Evolutionary conservation across 2,329 filamentous ascomycete genomes (phyloP).

Genomic region (Pseudogymnoascus sp.): DNA sequence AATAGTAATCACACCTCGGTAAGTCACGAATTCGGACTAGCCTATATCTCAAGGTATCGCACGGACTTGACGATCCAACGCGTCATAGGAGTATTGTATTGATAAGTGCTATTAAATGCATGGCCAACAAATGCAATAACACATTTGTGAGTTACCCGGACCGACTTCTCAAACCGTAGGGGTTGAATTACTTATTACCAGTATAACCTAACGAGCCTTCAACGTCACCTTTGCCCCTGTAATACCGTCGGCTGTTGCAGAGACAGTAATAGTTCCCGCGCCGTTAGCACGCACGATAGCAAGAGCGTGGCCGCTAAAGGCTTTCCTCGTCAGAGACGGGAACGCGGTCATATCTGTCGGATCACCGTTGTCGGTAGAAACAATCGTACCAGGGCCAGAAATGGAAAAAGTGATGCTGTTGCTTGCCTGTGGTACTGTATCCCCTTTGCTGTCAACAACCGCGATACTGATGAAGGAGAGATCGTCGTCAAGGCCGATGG

Average conservation of each 20-base stretch:
- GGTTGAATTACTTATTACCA: neutral
- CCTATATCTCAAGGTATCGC: neutral
- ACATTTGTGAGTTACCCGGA: neutral
- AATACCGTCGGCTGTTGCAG: constrained; percentile 19
- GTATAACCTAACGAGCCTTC: neutral
- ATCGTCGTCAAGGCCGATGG: constrained; percentile 39
- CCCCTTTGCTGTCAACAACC: constrained; percentile 38
- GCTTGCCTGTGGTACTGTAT: constrained; percentile 37
- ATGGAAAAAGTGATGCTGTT: constrained; percentile 39
- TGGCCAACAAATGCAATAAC: neutral
- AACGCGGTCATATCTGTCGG: constrained; percentile 39
- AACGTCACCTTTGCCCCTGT: constrained; percentile 14
- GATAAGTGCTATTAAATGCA: neutral
- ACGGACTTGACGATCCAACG: neutral
- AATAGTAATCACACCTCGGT: constrained; percentile 5
- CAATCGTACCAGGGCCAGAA: constrained; percentile 37
- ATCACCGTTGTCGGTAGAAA: constrained; percentile 46
- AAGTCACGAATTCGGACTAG: neutral
- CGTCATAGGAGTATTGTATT: neutral
- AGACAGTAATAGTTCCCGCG: constrained; percentile 23
- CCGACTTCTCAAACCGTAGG: neutral
- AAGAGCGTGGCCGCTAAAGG: constrained; percentile 36
- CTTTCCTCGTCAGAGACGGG: constrained; percentile 33
- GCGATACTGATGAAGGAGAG: constrained; percentile 40
- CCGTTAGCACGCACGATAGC: constrained; percentile 33